phyloP scores from a whole-genome alignment of 129 eudicot genomes.

The Flaveria ramosissima region DNA sequence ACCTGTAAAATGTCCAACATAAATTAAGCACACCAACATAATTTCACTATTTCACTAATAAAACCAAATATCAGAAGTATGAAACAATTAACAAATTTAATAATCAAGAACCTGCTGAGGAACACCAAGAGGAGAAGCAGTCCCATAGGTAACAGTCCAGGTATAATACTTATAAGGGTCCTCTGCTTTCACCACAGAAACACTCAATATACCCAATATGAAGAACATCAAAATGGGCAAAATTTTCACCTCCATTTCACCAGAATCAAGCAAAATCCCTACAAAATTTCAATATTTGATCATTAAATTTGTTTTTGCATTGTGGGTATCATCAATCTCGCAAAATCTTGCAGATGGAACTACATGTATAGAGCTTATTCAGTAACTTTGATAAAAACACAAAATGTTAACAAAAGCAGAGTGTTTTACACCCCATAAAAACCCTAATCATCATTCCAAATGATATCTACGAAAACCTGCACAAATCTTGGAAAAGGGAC shows the following conservation, averaged over 20 bases:
- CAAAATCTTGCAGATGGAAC: not conserved
- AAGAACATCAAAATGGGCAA: constrained; percentile 40
- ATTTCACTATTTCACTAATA: not conserved
- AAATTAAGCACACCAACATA: not conserved
- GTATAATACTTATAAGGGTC: constrained; percentile 79
- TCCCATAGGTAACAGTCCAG: constrained; percentile 96
- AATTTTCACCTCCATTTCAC: constrained; percentile 48
- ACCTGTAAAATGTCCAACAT: constrained; percentile 49
- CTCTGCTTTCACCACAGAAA: constrained; percentile 63
- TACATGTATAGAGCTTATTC: not conserved
- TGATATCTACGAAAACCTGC: not conserved
- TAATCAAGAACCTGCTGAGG: constrained; percentile 74
- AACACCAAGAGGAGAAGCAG: constrained; percentile 83
- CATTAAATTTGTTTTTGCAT: not conserved
- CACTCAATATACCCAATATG: constrained; percentile 46
- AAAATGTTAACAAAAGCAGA: constrained; percentile 17
- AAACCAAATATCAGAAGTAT: not conserved
- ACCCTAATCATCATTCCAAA: not conserved
- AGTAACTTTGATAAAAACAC: not conserved
- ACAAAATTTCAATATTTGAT: constrained; percentile 24
- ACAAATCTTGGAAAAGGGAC: not conserved
- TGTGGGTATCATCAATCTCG: constrained; percentile 18
- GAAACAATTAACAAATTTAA: not conserved
- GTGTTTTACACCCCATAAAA: not conserved
- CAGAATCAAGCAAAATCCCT: constrained; percentile 24